These are phyloP conservation scores for Tylopilus orsonianus DNA, from an alignment of 1,284 basidiomycete genomes.

Conservation along the genomic window DNA sequence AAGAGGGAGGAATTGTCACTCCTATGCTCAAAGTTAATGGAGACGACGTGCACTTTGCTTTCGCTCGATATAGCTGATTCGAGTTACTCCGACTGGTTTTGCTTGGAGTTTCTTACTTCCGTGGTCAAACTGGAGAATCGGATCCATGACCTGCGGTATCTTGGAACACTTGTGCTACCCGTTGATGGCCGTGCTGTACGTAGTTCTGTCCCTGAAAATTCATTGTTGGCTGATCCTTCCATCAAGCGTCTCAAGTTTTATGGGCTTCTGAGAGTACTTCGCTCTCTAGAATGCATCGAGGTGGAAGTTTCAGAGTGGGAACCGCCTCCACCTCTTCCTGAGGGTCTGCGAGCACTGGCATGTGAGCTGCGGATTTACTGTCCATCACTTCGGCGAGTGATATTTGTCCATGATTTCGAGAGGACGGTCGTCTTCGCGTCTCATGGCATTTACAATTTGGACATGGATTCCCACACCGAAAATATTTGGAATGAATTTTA, in stretches of 20 bases:
- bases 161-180: constrained; percentile 58
- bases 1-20: constrained; percentile 51
- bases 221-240: constrained; percentile 15
- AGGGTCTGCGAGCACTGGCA: constrained; percentile 55
- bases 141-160: constrained; percentile 47
- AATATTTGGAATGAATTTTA: constrained; percentile 53
- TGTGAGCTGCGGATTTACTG: constrained; percentile 60
- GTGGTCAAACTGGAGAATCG: constrained; percentile 39
- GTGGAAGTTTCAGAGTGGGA: constrained; percentile 65
- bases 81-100: constrained; percentile 51
- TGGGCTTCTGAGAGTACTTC: constrained; percentile 52
- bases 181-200: constrained; percentile 39
- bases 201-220: constrained; percentile 42
- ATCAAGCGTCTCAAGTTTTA: constrained; percentile 61
- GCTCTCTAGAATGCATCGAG: constrained; percentile 52
- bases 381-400: constrained; percentile 46
- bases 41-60: constrained; percentile 42
- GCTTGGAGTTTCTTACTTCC: constrained; percentile 47
- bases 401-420: constrained; percentile 63
- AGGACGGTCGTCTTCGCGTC: constrained; percentile 48
- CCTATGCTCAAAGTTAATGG: constrained; percentile 45
- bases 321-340: constrained; percentile 49
- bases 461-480: constrained; percentile 44
- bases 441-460: constrained; percentile 42
- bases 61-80: constrained; percentile 63